phyloP scores from a whole-genome alignment of 495 filamentous ascomycete genomes.

The Cercophora sp. region DNA sequence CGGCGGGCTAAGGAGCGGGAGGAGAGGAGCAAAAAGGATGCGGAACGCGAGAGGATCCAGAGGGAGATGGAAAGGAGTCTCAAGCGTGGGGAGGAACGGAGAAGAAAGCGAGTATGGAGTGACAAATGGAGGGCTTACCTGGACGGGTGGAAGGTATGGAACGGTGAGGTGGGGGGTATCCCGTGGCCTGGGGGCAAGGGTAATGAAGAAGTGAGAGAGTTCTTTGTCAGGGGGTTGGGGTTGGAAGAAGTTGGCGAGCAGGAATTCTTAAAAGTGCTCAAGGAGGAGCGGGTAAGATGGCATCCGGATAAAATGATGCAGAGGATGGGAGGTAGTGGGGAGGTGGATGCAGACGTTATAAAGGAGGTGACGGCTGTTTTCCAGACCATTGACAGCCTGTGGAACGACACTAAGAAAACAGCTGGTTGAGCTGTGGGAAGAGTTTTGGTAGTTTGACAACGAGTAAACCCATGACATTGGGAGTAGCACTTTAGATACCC shows the following conservation, averaged over 20 bases:
- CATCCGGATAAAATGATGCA: conserved; percentile 99
- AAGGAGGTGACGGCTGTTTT: conserved; percentile 81
- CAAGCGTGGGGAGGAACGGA: conserved; percentile 43
- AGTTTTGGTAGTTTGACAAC: no score
- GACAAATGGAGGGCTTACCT: conserved; percentile 63
- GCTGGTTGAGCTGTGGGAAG: no score
- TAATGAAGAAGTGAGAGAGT: conserved; percentile 30
- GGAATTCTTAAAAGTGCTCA: conserved; percentile 60
- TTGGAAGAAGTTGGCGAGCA: conserved; percentile 58
- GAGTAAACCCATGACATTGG: no score
- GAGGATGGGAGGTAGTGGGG: conserved; percentile 66
- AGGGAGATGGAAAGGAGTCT: conserved; percentile 47
- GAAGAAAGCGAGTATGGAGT: conserved; percentile 32
- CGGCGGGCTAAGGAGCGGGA: conserved; percentile 38
- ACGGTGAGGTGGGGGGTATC: conserved; percentile 45
- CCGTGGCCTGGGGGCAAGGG: conserved; percentile 83
- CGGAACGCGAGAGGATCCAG: conserved; percentile 46
- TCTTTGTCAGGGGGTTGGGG: conserved; percentile 40
- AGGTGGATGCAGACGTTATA: conserved; percentile 64
- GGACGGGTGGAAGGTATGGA: conserved; percentile 55
- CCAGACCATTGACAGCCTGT: conserved; percentile 82
- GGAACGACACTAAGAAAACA: conserved; percentile 55
- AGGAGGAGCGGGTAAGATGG: conserved; percentile 86
- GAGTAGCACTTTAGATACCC: no score
- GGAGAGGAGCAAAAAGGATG: conserved; percentile 34